Evolutionary conservation across 768 basidiomycete species (phyloP), one percentile per base, ranked within the genome.

Genomic region (Suillus subalutaceus): DNA sequence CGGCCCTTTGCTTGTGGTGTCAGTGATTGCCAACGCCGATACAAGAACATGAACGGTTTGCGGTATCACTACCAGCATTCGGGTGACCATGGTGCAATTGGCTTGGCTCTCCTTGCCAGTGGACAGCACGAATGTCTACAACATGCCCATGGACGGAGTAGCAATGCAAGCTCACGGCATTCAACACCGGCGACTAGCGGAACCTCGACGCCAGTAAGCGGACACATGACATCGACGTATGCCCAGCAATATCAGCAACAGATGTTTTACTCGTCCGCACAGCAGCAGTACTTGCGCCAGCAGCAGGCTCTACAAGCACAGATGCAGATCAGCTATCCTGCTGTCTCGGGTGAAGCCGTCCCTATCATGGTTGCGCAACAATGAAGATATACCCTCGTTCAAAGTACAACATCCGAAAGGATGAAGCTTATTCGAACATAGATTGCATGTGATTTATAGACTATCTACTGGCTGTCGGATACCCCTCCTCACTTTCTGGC

Each of bases 31-130:
- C 84, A 86, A 75, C 86, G 96, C 73, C 79, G 96, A 73, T 99
- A 98, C 82, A 96, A 98, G 86, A 98, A 99, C 75, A 97, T 98
- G 96, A 98, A 98, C 77, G 97, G 97, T 0, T 80, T 98, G 68
- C 80, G 93, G 73, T 99, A 99, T 69, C 97, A 99, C 79, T 99
- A 98, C 76, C 92, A 96, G 78, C 97, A 99, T 78, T 92, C 92
- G 26, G 97, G 96, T 12, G 94, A 96, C 48, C 97, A 99, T 77
- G 97, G 97, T 5, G 90, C 92, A 6, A 84, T 94, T 46, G 97
- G 97, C 5, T 83, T 98, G 0, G 88, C 89, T 55, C 80, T 97
- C 71, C 85, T 98, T 55, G 93, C 93, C 4, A 86, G 86, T 63
- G 92, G 92, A 3, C 81, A 88, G 70, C 91, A 88, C 72, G 85